Percentiles rank a stretch among this genome's conserved stretches.
Conservation (phyloP, 2,329 filamentous ascomycete genomes). For the Nemania serpens region DNA sequence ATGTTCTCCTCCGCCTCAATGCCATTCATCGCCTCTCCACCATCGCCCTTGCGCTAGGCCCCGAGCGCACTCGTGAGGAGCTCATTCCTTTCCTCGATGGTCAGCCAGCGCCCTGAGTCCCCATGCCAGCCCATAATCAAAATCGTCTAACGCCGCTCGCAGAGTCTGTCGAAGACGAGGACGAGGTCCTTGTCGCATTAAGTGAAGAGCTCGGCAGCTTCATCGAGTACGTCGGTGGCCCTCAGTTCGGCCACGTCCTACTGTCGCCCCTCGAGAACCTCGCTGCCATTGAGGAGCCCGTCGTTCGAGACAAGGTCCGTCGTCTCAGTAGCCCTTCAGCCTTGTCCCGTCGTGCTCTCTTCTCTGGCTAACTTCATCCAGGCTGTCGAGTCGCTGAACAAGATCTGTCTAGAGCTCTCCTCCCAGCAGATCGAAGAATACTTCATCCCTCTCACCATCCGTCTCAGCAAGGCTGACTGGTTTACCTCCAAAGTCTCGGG, state of each 20-base stretch:
- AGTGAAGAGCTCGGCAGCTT: slow-evolving; percentile 97
- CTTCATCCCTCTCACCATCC: slow-evolving; percentile 93
- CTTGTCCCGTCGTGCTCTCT: slow-evolving; percentile 16
- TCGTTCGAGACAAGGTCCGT: slow-evolving; percentile 93
- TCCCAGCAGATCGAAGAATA: slow-evolving; percentile 93
- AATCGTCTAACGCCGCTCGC: slow-evolving; percentile 40
- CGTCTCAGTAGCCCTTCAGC: slow-evolving; percentile 28
- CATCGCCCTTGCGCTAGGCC: slow-evolving; percentile 92
- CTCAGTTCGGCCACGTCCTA: slow-evolving; percentile 92
- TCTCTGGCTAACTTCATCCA: slow-evolving; percentile 45
- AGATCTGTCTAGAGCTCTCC: slow-evolving; percentile 93
- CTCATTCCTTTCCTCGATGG: slow-evolving; percentile 98
- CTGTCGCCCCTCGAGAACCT: slow-evolving; percentile 97
- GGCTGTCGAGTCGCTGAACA: slow-evolving; percentile 99
- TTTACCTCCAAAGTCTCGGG: slow-evolving; percentile 99
- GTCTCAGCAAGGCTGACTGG: slow-evolving; percentile 99
- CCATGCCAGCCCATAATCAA: not conserved
- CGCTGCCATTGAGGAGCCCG: slow-evolving; percentile 95
- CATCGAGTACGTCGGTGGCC: slow-evolving; percentile 95
- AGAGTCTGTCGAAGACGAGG: slow-evolving; percentile 99
- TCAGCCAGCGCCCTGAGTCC: slow-evolving; percentile 55
- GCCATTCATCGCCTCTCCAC: slow-evolving; percentile 98
- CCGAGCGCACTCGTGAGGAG: slow-evolving; percentile 96
- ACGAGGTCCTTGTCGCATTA: slow-evolving; percentile 94
- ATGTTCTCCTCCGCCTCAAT: slow-evolving; percentile 96